Conservation (phyloP, 2,329 filamentous ascomycete genomes). For the Phialemonium atrogriseum region DNA sequence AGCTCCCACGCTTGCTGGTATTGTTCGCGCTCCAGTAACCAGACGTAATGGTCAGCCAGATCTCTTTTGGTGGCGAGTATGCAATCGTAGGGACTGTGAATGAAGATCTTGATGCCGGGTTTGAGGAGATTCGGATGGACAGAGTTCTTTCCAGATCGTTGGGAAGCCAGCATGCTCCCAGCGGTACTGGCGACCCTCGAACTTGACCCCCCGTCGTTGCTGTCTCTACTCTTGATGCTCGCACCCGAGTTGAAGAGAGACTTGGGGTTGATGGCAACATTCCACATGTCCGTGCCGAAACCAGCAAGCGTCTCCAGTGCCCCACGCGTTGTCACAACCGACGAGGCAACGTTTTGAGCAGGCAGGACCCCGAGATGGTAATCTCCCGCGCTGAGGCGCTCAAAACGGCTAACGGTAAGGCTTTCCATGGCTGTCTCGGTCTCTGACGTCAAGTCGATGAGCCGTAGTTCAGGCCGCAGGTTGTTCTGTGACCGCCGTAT, state of each 20-base stretch:
- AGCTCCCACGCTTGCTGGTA: slow-evolving; percentile 86
- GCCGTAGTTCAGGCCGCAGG: slow-evolving; percentile 75
- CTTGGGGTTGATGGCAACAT: slow-evolving; percentile 80
- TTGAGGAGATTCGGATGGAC: slow-evolving; percentile 48
- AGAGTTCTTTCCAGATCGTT: slow-evolving; percentile 16
- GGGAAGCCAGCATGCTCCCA: slow-evolving; percentile 20
- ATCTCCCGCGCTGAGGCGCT: slow-evolving; percentile 77
- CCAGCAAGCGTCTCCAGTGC: slow-evolving; percentile 69
- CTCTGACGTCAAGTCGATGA: slow-evolving; percentile 84
- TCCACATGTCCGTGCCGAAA: slow-evolving; percentile 73
- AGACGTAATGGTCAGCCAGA: slow-evolving; percentile 73
- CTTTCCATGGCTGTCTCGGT: slow-evolving; percentile 82
- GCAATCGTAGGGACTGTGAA: slow-evolving; percentile 94
- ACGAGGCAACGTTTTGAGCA: slow-evolving; percentile 58
- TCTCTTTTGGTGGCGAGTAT: slow-evolving; percentile 87
- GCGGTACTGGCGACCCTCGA: slow-evolving; percentile 30
- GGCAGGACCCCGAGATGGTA: slow-evolving; percentile 85
- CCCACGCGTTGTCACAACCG: slow-evolving; percentile 57
- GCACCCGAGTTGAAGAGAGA: slow-evolving; percentile 80
- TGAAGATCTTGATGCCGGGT: slow-evolving; percentile 66
- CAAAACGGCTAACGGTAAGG: slow-evolving; percentile 76
- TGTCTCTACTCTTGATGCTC: slow-evolving; percentile 59
- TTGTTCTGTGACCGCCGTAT: slow-evolving; percentile 68
- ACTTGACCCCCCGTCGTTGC: slow-evolving; percentile 50
- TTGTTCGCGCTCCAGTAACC: slow-evolving; percentile 73